Base-by-base conservation (phyloP, 805 yeast species). In the Hanseniaspora occidentalis region DNA sequence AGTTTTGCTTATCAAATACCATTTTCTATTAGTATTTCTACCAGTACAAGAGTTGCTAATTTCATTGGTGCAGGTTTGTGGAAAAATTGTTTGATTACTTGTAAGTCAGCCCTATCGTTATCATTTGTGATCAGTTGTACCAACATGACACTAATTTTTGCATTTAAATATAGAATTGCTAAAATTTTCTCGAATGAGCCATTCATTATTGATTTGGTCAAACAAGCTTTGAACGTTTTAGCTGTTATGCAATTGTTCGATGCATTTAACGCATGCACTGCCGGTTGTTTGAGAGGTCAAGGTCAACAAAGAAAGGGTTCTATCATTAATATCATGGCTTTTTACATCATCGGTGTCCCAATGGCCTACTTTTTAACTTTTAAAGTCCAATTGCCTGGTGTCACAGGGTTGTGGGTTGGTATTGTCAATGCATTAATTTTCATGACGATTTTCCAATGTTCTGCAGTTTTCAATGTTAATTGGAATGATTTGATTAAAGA, bases 261-360 rank as follows among this genome's bases (percentile, higher is more conserved):
- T 56, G 78, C 84, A 3, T 53, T 80, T n/a, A 79, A 83, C 13
- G 73, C 79, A 35, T 76, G 81, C 14, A 77, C 84, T 3, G 76
- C 80, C 35, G 92, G 88, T 1, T 68, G 79, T 26, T 60, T 84
- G 43, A 63, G 94, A 44, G 86, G 88, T 1, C 79, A 79, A 54
- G 94, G 89, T 0, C 61, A 77, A 35, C 94, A 84, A 55, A 70
- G 68, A 37, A 66, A 80, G 35, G 94, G 94, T 2, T 84, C 89
- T 0, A 48, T 71, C 9, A 63, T 83, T 38, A 84, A 82, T 50
- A 64, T 84, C 36, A 52, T 79, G 13, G 71, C 79, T 0, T 84
- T 84, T 58, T 84, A 84, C 56, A 66, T 70, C 3, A 60, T 80
- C 45, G 88, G 84, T 1, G 64, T 82, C 31, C 94, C 94, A 0